Percentiles rank a stretch among this genome's conserved stretches.
These are phyloP conservation scores for Colletotrichum abscissum DNA, from an alignment of 2,329 filamentous ascomycete genomes.

Conservation along the genomic window DNA sequence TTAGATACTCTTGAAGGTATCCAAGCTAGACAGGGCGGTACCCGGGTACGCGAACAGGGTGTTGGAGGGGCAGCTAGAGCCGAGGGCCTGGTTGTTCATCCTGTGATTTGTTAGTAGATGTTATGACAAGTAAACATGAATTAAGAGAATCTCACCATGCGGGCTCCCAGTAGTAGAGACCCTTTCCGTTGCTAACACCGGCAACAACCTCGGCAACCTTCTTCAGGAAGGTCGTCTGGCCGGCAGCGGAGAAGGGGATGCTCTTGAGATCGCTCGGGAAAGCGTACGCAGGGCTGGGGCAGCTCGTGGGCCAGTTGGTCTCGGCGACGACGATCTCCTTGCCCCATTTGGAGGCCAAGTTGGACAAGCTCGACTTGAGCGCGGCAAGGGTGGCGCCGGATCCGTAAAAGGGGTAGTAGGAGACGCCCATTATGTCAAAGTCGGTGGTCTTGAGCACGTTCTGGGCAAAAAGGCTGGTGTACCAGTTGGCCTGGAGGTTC, in stretches of 20 bases:
- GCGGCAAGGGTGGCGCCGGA: constrained; percentile 66
- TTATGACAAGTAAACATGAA: neutral
- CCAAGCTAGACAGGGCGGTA: constrained; percentile 66
- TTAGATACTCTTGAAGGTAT: constrained; percentile 65
- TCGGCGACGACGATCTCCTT: constrained; percentile 78
- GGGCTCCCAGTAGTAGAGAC: constrained; percentile 81
- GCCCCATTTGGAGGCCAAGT: constrained; percentile 70
- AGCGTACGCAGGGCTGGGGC: constrained; percentile 64
- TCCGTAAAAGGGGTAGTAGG: constrained; percentile 80
- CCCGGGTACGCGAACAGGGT: constrained; percentile 69
- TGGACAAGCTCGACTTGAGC: constrained; percentile 65
- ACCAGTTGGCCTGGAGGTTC: constrained; percentile 74
- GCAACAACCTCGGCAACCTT: constrained; percentile 67
- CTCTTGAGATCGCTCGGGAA: constrained; percentile 70
- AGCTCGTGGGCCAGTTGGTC: constrained; percentile 76
- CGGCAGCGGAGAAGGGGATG: constrained; percentile 72
- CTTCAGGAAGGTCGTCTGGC: constrained; percentile 72
- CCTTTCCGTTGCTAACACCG: constrained; percentile 63
- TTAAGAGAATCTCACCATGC: constrained; percentile 56
- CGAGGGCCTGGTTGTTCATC: constrained; percentile 71
- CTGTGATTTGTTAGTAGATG: neutral
- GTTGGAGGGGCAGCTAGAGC: constrained; percentile 74
- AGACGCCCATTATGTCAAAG: constrained; percentile 79
- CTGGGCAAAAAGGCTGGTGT: constrained; percentile 64
- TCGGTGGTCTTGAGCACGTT: constrained; percentile 64